Base-by-base conservation (phyloP, 257 asterid genomes). In the Salvia miltiorrhiza region DNA sequence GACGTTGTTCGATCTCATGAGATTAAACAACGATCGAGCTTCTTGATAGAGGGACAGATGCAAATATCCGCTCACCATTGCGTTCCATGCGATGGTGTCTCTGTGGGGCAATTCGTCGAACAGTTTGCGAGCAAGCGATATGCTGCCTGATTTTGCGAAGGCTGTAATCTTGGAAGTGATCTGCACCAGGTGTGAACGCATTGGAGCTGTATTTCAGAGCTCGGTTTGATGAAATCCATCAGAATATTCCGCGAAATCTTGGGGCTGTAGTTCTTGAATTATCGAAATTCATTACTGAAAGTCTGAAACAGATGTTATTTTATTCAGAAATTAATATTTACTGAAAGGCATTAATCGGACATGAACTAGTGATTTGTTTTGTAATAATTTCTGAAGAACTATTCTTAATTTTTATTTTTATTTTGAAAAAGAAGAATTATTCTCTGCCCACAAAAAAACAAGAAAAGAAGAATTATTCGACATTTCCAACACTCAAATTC, bases 51-150 rank as follows among this genome's bases (percentile, higher is more conserved):
- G 73, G 58, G 87, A 83, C 70, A 71, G 78, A 30, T 84, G 88
- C 49, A 77, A 55, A 69, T 90, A 90, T 61, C 87, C 86, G 63
- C 74, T 82, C 26, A 90, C 74, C 93, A 90, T 90, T 3, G 96
- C 87, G 59, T 87, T 90, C 93, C 93, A 90, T 0, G 93, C 81
- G 17, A 87, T 47, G 33, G 85, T 63, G 57, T 90, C 96, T 78
- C 83, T 79, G 0, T 78, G 71, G 56, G 85, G 75, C 88, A 86
- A 78, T 84, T 78, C 89, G 40, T 90, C 95, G 78, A 89, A 90
- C 82, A 87, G 61, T 26, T 75, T 75, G 41, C 95, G 93, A 1
- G 96, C 96, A 8, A 43, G 14, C 5, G 33, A 45, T 39, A 87
- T 78, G 65, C 54, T 78, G 14, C 95, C 95, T 26, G 88, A 76